Base-by-base conservation (phyloP, 108 stramenopile species). In the Discostella stelligeroides region DNA sequence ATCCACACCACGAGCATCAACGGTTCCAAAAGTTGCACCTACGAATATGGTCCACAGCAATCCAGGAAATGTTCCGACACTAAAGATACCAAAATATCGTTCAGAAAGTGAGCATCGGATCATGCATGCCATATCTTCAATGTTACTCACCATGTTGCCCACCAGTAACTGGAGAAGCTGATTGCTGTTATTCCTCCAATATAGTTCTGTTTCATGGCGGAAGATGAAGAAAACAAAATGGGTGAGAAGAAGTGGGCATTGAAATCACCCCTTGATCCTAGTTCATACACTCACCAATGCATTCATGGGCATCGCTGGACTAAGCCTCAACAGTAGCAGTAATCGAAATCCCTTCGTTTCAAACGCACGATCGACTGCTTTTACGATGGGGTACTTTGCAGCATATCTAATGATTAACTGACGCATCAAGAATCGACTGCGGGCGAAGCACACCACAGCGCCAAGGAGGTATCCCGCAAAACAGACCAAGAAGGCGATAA, bases 231-330 rank as follows among this genome's bases (percentile, higher is more conserved):
- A n/a, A n/a, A n/a, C n/a, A n/a, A n/a, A n/a, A n/a, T n/a, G n/a
- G n/a, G n/a, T n/a, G n/a, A n/a, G n/a, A n/a, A n/a, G n/a, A n/a
- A n/a, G n/a, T n/a, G n/a, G n/a, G n/a, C n/a, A n/a, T n/a, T n/a
- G n/a, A n/a, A n/a, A n/a, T n/a, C n/a, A n/a, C n/a, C n/a, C n/a
- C n/a, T n/a, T n/a, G n/a, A n/a, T n/a, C n/a, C n/a, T n/a, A n/a
- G n/a, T n/a, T n/a, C n/a, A n/a, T n/a, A n/a, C n/a, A n/a, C 57
- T 58, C 57, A 58, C 57, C 63, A 81, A 39, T 1, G 80, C 80
- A 61, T 81, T 81, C 21, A 81, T 76, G 12, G 80, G 80, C 62
- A 81, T 71, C 17, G 75, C 74, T 10, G 78, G 78, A 51, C 70
- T 74, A 5, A 81, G 58, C 42, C 80, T 28, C 27, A 81, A 38